phyloP scores from a whole-genome alignment of 2,329 filamentous ascomycete genomes.

The Diplodia scrobiculata region DNA sequence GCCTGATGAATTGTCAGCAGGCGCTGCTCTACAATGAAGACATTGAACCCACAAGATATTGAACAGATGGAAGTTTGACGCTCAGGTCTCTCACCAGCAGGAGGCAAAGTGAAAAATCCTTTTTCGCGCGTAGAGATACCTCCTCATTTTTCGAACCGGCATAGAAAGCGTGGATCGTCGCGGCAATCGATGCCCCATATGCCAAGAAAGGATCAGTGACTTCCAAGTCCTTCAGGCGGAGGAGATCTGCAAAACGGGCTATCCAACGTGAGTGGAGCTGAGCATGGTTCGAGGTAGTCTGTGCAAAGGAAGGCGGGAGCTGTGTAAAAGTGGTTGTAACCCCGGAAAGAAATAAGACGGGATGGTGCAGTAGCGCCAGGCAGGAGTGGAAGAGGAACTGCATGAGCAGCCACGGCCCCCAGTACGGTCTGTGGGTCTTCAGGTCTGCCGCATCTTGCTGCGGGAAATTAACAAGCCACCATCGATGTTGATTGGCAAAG shows the following conservation, averaged over 20 bases:
- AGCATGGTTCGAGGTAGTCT: not conserved
- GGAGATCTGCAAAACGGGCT: not conserved
- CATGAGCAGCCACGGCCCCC: slow-evolving; percentile 4
- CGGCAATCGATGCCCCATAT: not conserved
- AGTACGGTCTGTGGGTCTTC: not conserved
- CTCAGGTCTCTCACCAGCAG: not conserved
- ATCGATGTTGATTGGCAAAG: not conserved
- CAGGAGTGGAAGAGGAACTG: slow-evolving; percentile 7
- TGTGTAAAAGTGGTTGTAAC: not conserved
- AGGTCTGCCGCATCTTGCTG: not conserved
- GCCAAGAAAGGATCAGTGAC: not conserved
- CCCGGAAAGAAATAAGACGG: not conserved
- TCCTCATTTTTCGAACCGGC: not conserved
- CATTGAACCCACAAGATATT: not conserved
- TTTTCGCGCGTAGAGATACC: not conserved
- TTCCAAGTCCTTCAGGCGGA: not conserved
- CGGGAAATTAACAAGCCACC: not conserved
- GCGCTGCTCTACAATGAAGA: not conserved
- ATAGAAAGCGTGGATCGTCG: not conserved
- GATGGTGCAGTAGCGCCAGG: slow-evolving; percentile 1
- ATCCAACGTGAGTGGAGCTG: slow-evolving; percentile 1
- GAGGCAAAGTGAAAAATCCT: not conserved
- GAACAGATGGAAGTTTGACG: not conserved
- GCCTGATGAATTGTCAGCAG: not conserved
- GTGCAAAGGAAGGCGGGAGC: not conserved